Conservation (phyloP, 1,284 basidiomycete genomes). For the Thelephora terrestris region DNA sequence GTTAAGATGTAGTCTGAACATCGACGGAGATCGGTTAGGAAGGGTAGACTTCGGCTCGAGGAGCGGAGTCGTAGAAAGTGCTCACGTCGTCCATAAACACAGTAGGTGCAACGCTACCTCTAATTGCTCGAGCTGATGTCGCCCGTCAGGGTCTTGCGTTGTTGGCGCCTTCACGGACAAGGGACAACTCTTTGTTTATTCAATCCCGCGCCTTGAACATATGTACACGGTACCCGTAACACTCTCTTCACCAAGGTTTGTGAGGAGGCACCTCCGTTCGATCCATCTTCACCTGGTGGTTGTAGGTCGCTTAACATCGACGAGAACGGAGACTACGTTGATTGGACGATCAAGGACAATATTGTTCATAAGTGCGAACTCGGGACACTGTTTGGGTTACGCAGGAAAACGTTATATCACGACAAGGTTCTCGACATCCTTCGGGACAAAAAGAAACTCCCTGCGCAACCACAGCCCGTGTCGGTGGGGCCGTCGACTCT, state of each 20-base stretch:
- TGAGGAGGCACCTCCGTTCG: conserved; percentile 3
- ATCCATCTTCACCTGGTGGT: neutral
- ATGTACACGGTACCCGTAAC: conserved; percentile 41
- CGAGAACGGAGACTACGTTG: conserved; percentile 44
- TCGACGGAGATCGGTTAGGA: conserved; percentile 50
- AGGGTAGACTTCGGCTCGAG: conserved; percentile 50
- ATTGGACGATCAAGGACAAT: conserved; percentile 28
- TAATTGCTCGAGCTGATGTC: neutral
- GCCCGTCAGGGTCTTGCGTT: conserved; percentile 39
- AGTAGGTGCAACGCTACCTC: conserved; percentile 24
- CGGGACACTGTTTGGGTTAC: conserved; percentile 47
- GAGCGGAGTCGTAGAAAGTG: conserved; percentile 34
- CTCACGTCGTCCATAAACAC: conserved; percentile 44
- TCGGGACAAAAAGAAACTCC: conserved; percentile 29
- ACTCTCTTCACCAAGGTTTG: conserved; percentile 32
- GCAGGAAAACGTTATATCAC: conserved; percentile 33
- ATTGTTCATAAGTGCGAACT: conserved; percentile 34
- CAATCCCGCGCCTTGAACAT: conserved; percentile 55
- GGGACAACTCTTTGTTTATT: conserved; percentile 50
- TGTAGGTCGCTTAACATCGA: conserved; percentile 41
- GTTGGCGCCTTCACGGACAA: conserved; percentile 55
- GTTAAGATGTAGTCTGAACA: conserved; percentile 39
- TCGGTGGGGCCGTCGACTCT: conserved; percentile 45
- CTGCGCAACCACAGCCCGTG: conserved; percentile 50
- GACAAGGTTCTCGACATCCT: conserved; percentile 41